A percentile compares a stretch with the other conserved stretches of the same genome.
Conservation (phyloP, 495 filamentous ascomycete species). For the Cairneyella variabilis region DNA sequence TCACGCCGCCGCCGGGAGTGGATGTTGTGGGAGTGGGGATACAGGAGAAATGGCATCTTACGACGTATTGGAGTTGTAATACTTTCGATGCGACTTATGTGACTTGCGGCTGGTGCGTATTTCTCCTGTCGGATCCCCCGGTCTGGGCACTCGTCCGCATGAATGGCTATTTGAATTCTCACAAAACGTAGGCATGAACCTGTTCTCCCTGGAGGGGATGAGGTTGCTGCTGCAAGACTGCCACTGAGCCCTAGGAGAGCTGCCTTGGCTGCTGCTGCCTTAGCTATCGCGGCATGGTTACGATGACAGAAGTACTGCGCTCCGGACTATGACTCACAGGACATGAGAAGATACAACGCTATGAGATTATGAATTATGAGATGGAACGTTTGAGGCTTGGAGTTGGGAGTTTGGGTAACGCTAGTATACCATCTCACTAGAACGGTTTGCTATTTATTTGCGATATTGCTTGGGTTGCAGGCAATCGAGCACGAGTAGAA, state of each 20-base stretch:
- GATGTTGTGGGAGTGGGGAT: background rate
- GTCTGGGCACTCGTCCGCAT: too few species aligned
- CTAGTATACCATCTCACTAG: background rate
- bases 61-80: slow-evolving; percentile 40
- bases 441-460: background rate
- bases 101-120: slow-evolving; percentile 35
- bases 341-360: background rate
- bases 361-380: background rate
- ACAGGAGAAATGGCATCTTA: slow-evolving; percentile 29
- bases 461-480: slow-evolving; percentile 12
- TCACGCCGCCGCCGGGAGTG: slow-evolving; percentile 3
- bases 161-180: too few species aligned
- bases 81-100: slow-evolving; percentile 26
- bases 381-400: background rate
- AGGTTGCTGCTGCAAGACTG: slow-evolving; percentile 19
- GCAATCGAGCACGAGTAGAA: slow-evolving; percentile 1
- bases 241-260: background rate
- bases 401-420: background rate
- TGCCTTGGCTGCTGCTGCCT: background rate
- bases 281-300: slow-evolving; percentile 6
- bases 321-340: background rate
- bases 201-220: slow-evolving; percentile 29
- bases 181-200: too few species aligned
- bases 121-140: too few species aligned
- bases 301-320: background rate